phyloP scores from a whole-genome alignment of 2,329 filamentous ascomycete genomes.

The Paecilomyces sp. region DNA sequence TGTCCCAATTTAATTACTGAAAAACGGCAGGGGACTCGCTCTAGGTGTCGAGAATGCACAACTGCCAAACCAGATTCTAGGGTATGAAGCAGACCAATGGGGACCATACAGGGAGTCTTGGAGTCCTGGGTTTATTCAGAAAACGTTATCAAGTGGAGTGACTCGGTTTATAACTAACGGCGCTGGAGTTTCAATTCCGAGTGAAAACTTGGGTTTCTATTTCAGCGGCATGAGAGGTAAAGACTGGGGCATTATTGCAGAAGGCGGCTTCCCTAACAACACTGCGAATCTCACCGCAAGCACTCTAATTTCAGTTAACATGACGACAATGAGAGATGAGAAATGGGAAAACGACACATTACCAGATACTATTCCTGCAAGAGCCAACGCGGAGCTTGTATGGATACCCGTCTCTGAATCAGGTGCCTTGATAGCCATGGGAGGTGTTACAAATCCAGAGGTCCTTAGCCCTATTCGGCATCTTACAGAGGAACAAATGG shows the following conservation, averaged over 20 bases:
- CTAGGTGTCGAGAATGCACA: slow-evolving; percentile 31
- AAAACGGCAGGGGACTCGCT: slow-evolving; percentile 38
- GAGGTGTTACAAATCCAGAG: slow-evolving; percentile 25
- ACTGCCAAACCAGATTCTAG: slow-evolving; percentile 36
- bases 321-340: slow-evolving; percentile 44
- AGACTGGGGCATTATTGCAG: slow-evolving; percentile 44
- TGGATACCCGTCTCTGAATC: slow-evolving; percentile 45
- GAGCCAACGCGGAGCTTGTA: slow-evolving; percentile 59
- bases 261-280: slow-evolving; percentile 22
- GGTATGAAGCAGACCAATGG: slow-evolving; percentile 50
- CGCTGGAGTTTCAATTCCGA: slow-evolving; percentile 57
- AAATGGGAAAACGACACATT: slow-evolving; percentile 54
- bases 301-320: slow-evolving; percentile 55
- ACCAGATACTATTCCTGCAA: slow-evolving; percentile 42
- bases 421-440: slow-evolving; percentile 32
- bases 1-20: neutral
- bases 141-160: slow-evolving; percentile 38
- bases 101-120: slow-evolving; percentile 40
- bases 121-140: slow-evolving; percentile 35
- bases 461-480: slow-evolving; percentile 6
- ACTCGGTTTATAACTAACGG: slow-evolving; percentile 60
- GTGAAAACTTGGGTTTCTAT: slow-evolving; percentile 65
- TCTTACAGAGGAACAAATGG: slow-evolving; percentile 4
- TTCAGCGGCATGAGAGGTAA: slow-evolving; percentile 57
- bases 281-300: slow-evolving; percentile 49